Base-by-base conservation (phyloP, 257 asterid genomes). In the Catharanthus roseus region DNA sequence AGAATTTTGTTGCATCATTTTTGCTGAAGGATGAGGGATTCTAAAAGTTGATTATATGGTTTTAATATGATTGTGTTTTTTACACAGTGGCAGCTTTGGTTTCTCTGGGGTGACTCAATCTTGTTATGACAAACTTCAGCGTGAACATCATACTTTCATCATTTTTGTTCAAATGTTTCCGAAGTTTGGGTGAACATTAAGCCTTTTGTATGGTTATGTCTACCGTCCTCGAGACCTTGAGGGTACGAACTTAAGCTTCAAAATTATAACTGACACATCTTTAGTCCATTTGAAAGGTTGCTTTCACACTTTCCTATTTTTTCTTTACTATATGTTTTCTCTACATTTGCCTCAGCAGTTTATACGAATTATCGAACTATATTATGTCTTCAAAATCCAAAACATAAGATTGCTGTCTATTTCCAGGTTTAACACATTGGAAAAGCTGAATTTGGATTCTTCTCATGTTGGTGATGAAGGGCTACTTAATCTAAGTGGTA, bases 231-330 rank as follows among this genome's bases (percentile, higher is more conserved):
- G 78, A 69, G 39, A 79, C 86, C 78, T 76, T 92, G 82, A 87
- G 77, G 83, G 87, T 85, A 47, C 75, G 89, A 92, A 92, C 75
- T 76, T 92, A 86, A 96, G 93, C 58, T 90, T 86, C 90, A 92
- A 86, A 70, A 88, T 80, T 50, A 79, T 88, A 50, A 76, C 98
- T 21, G 86, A 90, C 78, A 86, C 89, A 60, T 76, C 85, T 72
- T 77, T 92, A 78, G 84, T 83, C 60, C 90, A 90, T 82, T 86
- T 92, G 71, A 87, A 81, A 90, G 96, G 98, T 90, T 77, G 69
- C 47, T 19, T 13, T 70, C 67, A 56, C 21, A 69, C 13, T 53
- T 33, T 18, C 68, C 23, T 38, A 33, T 60, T 60, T 34, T 45
- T 60, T 29, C 21, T 33, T 6, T 18, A 18, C 33, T 6, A 33